Base-by-base conservation (phyloP, 1,284 basidiomycete genomes). In the Jaminaea rosea region DNA sequence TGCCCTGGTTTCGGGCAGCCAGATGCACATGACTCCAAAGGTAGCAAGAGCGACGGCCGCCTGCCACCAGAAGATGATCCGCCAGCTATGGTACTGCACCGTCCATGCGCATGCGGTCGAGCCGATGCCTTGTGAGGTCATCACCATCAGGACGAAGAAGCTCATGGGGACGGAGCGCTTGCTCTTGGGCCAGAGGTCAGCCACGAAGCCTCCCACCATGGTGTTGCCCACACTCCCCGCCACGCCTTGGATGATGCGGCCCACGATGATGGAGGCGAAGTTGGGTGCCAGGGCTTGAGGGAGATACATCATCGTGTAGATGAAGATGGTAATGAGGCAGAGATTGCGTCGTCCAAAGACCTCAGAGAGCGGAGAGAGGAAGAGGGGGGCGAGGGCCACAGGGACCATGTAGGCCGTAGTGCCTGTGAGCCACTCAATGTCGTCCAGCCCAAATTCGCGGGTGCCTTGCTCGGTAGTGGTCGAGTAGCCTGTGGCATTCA, bases 71-170 rank as follows among this genome's bases (percentile, higher is more conserved):
- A 46, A 46, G 44, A 13, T 45, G 17, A 8, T 8, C 29, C 29
- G 29, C 29, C 29, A 31, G 29, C 29, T 31, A 3, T 10, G 34
- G 34, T 15, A 36, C 4, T 15, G 6, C 34, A 36, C n/a, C 4
- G 34, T 36, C n/a, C n/a, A 58, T 77, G 47, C 77, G 75, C 8
- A 69, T 52, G 1, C 76, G 49, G 9, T 69, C 61, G 56, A 77
- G 77, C 3, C 75, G 50, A 27, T 69, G 71, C 77, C 78, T 78
- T 0, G 75, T 68, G 2, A 62, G 52, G 0, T 77, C 77, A 21
- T 77, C 60, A 57, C 55, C 42, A 73, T 72, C 17, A 42, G 24
- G 4, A 23, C 39, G 24, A 21, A 42, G 19, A 23, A 21, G 39
- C 19, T 24, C 39, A 42, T 15, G 5, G 19, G 15, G 23, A 42